A percentile compares a stretch with the other conserved stretches of the same genome.
Conservation (phyloP, 768 basidiomycete species). For the Russula sp. region DNA sequence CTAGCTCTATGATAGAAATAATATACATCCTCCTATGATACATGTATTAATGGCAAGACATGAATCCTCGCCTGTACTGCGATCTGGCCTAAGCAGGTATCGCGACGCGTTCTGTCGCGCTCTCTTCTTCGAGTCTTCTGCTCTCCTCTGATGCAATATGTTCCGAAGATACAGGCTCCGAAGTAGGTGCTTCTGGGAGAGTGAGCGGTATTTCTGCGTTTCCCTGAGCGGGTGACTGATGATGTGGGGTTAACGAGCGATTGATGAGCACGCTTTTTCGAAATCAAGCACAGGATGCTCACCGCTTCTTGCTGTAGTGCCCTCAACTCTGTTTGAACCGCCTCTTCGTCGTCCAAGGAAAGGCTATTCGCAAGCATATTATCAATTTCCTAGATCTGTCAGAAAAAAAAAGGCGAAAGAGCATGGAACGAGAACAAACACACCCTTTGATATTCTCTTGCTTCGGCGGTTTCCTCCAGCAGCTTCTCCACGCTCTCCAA, state of each 20-base stretch:
- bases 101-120: constrained; percentile 33
- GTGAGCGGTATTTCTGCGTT: constrained; percentile 36
- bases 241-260: constrained; percentile 38
- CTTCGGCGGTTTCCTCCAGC: constrained; percentile 90
- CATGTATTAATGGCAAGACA: constrained; percentile 19
- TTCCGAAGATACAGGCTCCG: constrained; percentile 39
- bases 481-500: constrained; percentile 90
- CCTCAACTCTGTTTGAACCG: constrained; percentile 79
- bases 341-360: constrained; percentile 88
- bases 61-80: neutral
- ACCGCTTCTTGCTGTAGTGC: constrained; percentile 65
- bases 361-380: constrained; percentile 81
- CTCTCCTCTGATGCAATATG: constrained; percentile 29
- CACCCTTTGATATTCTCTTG: constrained; percentile 86
- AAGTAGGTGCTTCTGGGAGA: constrained; percentile 56
- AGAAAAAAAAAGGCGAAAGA: neutral
- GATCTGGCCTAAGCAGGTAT: constrained; percentile 33
- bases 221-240: constrained; percentile 20
- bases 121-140: constrained; percentile 2
- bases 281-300: constrained; percentile 32
- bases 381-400: constrained; percentile 74
- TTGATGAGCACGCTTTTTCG: constrained; percentile 33
- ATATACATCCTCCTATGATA: constrained; percentile 24
- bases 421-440: constrained; percentile 28
- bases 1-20: constrained; percentile 7